A percentile compares a stretch with the other conserved stretches of the same genome.
Conservation (phyloP, 257 asterid genomes). For the Solanum infundibuliforme region DNA sequence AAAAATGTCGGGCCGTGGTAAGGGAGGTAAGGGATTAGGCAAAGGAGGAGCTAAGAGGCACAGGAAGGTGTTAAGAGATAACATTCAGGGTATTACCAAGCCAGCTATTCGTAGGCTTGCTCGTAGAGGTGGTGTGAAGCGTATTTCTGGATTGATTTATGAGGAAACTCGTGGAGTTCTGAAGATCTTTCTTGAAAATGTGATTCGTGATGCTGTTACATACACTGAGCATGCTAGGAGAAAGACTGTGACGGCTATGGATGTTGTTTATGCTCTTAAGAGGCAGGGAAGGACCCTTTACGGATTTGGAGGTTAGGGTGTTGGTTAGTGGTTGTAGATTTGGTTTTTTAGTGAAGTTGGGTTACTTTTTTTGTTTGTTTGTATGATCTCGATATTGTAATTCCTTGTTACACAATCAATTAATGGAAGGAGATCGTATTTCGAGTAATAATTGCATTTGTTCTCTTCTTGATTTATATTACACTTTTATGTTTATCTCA, state of each 20-base stretch:
- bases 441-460: not conserved
- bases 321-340: not conserved
- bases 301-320: conserved; percentile 11
- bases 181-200: conserved; percentile 5
- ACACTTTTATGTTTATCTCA: no score
- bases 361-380: not conserved
- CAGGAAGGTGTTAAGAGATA: conserved; percentile 6
- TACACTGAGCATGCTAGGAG: conserved; percentile 15
- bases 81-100: conserved; percentile 8
- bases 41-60: conserved; percentile 17
- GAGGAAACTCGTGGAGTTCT: conserved; percentile 10
- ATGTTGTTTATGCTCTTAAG: conserved; percentile 10
- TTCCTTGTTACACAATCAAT: not conserved
- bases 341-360: not conserved
- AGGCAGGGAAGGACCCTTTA: conserved; percentile 13
- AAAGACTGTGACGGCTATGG: conserved; percentile 15
- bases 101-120: conserved; percentile 11
- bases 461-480: not conserved
- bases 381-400: not conserved
- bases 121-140: conserved; percentile 11
- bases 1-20: conserved; percentile 26
- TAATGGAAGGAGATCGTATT: not conserved
- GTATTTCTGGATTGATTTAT: conserved; percentile 7
- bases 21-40: conserved; percentile 13
- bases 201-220: conserved; percentile 12